Conservation (phyloP, 331 rosid species). For the Quercus lobata region DNA sequence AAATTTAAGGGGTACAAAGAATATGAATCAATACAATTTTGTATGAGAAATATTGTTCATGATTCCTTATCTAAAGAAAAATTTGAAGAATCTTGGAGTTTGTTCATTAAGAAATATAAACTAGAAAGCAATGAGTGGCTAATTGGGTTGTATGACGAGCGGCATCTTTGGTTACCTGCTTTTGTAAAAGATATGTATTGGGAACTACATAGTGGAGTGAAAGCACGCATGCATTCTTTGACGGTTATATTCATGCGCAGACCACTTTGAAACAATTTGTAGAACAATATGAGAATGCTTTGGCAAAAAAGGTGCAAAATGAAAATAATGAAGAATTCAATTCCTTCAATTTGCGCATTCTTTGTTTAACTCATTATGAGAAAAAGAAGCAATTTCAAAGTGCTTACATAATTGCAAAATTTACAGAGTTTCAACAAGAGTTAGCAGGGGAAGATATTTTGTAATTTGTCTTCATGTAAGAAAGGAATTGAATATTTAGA, state of each 20-base stretch:
- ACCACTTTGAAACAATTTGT: conserved; percentile 27
- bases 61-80: conserved; percentile 12
- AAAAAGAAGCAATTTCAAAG: conserved; percentile 16
- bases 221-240: conserved; percentile 12
- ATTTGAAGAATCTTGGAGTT: conserved; percentile 3
- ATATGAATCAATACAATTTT: not conserved
- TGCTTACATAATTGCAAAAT: conserved; percentile 4
- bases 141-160: conserved; percentile 8
- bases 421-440: conserved; percentile 22
- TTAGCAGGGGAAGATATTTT: conserved; percentile 13
- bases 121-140: conserved; percentile 12
- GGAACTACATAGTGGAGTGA: conserved; percentile 15
- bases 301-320: conserved; percentile 13
- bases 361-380: conserved; percentile 21
- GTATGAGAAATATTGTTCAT: not conserved
- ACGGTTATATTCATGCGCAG: conserved; percentile 4
- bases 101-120: not conserved
- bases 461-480: conserved; percentile 9
- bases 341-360: conserved; percentile 1
- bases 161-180: not conserved
- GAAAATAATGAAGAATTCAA: conserved; percentile 12
- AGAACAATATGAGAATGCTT: conserved; percentile 9
- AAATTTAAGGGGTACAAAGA: too few relatives aligned
- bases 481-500: not conserved
- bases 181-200: conserved; percentile 21